Base-by-base conservation (phyloP, 345 rosid species). In the Cardamine chenopodiifolia region DNA sequence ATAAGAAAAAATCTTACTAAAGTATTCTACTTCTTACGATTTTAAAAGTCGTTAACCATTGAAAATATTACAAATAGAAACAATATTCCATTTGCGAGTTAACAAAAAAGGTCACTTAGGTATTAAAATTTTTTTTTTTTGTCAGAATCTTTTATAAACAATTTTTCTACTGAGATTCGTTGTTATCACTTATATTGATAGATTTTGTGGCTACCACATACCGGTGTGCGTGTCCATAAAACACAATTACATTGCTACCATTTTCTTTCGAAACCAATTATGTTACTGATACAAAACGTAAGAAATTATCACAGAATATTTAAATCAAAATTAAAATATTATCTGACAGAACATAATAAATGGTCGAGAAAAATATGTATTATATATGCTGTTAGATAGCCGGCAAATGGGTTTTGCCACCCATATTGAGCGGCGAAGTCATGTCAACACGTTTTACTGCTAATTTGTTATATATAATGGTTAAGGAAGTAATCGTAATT, bases 371-470 rank as follows among this genome's bases (percentile, higher is more conserved):
- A 32, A 56, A 25, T 8, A 31, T 61, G 1, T 12, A 68, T 25
- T 11, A 56, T 13, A 70, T 55, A 76, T 77, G 80, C 76, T 71
- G 80, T 77, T 64, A 48, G 72, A 77, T 77, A 63, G 80, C 72
- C 80, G 80, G 80, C 80, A 77, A 71, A 64, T 48, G 55, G 80
- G 26, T 47, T 19, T 11, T 77, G 80, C 62, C 80, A 77, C 71
- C 80, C 76, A 65, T 18, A 71, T 65, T 20, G 56, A 26, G 62
- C 71, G 80, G 76, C 68, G 72, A 65, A 65, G 72, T 77, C 76
- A 77, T 77, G 80, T 71, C 76, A 77, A 77, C 80, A 77, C 80
- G 80, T 71, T 70, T 77, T 64, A 64, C 67, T 57, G 55, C 12
- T 69, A 75, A 75, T 66, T 18, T 39, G 28, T 72, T 17, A 60